These are phyloP conservation scores for Pseudocercospora fuligena DNA, from an alignment of 2,329 filamentous ascomycete species.

Conservation along the genomic window DNA sequence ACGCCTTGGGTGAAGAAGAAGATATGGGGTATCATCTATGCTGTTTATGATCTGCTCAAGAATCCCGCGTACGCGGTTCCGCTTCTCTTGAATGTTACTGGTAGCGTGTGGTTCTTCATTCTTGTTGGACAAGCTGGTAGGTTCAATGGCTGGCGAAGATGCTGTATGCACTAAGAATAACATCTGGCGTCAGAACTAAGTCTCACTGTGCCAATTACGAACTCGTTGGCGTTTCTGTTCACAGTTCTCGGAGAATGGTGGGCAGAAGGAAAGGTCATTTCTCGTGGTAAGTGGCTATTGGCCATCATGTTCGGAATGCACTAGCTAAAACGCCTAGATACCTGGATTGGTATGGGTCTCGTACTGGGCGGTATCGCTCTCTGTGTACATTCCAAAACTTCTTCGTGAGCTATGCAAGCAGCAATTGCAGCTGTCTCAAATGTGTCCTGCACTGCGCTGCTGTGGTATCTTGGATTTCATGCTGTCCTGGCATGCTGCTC, in stretches of 20 bases:
- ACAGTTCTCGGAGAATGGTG: slow-evolving; percentile 95
- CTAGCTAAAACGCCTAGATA: slow-evolving; percentile 60
- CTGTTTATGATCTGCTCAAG: slow-evolving; percentile 75
- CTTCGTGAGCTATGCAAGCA: slow-evolving; percentile 17
- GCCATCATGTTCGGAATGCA: slow-evolving; percentile 1
- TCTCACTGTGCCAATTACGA: slow-evolving; percentile 91
- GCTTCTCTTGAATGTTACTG: slow-evolving; percentile 84
- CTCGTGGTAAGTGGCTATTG: slow-evolving; percentile 62
- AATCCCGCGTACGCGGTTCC: slow-evolving; percentile 86
- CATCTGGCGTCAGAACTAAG: slow-evolving; percentile 70
- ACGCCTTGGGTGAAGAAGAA: slow-evolving; percentile 67
- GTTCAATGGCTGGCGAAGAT: slow-evolving; percentile 41
- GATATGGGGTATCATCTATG: slow-evolving; percentile 70
- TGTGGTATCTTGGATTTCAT: neutral
- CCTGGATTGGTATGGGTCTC: slow-evolving; percentile 78
- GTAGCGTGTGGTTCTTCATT: slow-evolving; percentile 95
- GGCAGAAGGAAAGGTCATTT: slow-evolving; percentile 89
- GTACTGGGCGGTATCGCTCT: slow-evolving; percentile 80
- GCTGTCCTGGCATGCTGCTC: neutral
- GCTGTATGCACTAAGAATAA: neutral
- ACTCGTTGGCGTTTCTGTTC: slow-evolving; percentile 93
- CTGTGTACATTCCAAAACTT: slow-evolving; percentile 69
- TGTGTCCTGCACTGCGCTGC: neutral
- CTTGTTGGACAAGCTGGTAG: slow-evolving; percentile 88
- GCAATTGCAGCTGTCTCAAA: neutral